Percentiles rank a stretch among this genome's conserved stretches.
Conservation (phyloP, 768 basidiomycete species). For the Asterophora parasitica region DNA sequence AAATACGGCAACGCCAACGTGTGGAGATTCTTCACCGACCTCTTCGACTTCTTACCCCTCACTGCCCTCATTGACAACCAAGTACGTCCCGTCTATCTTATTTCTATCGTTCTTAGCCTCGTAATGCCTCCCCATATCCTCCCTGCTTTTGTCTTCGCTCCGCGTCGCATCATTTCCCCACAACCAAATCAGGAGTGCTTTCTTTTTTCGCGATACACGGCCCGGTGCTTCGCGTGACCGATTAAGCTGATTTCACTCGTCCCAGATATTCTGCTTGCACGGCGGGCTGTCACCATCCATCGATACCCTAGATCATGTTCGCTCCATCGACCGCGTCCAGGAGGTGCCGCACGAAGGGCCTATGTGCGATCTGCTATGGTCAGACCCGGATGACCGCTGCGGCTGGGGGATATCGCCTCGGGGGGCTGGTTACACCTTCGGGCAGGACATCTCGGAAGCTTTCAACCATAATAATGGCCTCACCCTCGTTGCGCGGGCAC, state of each 20-base stretch:
- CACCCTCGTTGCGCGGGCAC: constrained; percentile 90
- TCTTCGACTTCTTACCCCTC: constrained; percentile 96
- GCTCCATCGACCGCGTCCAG: constrained; percentile 97
- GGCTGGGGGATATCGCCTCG: constrained; percentile 99
- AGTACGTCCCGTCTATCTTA: constrained; percentile 49
- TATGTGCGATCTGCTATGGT: constrained; percentile 99
- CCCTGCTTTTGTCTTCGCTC: constrained; percentile 8
- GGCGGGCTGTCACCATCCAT: constrained; percentile 98
- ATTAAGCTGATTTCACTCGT: constrained; percentile 15
- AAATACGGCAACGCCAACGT: constrained; percentile 99
- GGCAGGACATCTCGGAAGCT: constrained; percentile 97
- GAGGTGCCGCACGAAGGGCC: constrained; percentile 99
- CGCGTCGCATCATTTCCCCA: constrained; percentile 5
- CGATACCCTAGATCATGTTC: constrained; percentile 98
- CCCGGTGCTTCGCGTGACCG: constrained; percentile 14
- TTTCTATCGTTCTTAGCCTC: constrained; percentile 1
- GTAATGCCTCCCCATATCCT: neutral
- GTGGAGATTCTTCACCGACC: constrained; percentile 98
- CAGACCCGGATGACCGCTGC: constrained; percentile 98
- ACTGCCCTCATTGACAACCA: constrained; percentile 99
- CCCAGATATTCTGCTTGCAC: constrained; percentile 96
- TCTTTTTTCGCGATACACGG: constrained; percentile 1
- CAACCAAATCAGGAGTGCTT: constrained; percentile 10
- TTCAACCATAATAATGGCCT: constrained; percentile 99
- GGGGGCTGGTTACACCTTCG: constrained; percentile 98